Percentiles rank a stretch among this genome's conserved stretches.
Conservation (phyloP, 768 basidiomycete genomes). For the Collybia mongolica region DNA sequence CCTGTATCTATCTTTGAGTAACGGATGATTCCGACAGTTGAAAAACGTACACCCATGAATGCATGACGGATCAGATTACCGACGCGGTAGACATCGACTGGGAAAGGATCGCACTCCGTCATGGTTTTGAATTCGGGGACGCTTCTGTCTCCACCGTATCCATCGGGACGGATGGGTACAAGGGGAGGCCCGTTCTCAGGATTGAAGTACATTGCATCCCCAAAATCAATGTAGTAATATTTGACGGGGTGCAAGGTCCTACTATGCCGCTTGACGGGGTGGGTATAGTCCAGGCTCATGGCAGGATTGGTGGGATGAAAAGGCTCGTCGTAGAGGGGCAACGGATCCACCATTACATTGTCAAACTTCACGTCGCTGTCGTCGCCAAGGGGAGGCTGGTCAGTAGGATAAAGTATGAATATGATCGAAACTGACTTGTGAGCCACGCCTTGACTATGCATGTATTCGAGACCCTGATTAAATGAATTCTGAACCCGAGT, state of each 20-base stretch:
- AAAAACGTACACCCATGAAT: constrained; percentile 7
- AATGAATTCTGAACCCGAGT: not conserved
- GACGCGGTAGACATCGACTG: constrained; percentile 33
- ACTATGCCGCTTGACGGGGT: constrained; percentile 1
- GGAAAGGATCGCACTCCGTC: constrained; percentile 24
- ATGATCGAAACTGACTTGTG: not conserved
- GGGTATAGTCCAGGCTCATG: constrained; percentile 13
- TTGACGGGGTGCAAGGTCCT: constrained; percentile 20
- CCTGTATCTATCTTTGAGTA: not conserved
- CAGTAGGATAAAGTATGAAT: not conserved
- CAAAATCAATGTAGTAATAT: constrained; percentile 32
- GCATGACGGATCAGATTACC: constrained; percentile 24
- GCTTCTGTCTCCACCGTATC: constrained; percentile 35
- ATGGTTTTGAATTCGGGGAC: constrained; percentile 24
- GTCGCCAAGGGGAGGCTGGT: not conserved
- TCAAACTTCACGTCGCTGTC: constrained; percentile 5
- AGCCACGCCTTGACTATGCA: not conserved
- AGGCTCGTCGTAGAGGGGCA: constrained; percentile 12
- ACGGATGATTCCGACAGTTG: not conserved
- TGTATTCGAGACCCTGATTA: not conserved
- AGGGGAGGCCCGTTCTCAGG: constrained; percentile 21
- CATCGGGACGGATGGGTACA: constrained; percentile 21
- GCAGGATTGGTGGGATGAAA: constrained; percentile 17
- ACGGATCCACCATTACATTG: constrained; percentile 30
- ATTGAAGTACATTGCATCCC: constrained; percentile 23